Evolutionary conservation across 2,329 filamentous ascomycete species (phyloP).

Genomic region (Tolypocladium album): DNA sequence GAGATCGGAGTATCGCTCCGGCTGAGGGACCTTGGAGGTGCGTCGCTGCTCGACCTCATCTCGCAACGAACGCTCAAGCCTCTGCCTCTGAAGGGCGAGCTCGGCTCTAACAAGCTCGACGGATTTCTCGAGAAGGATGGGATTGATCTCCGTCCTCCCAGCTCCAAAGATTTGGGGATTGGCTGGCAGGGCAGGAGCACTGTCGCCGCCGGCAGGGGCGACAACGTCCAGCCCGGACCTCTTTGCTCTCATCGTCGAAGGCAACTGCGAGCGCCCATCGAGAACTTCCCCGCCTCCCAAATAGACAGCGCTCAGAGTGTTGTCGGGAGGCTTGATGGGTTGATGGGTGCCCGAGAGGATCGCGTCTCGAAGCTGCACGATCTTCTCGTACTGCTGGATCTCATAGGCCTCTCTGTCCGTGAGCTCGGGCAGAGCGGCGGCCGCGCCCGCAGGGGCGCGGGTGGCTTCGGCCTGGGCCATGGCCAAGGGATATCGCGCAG

Average conservation of each 20-base stretch:
- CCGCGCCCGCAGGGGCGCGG: constrained; percentile 7
- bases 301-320: constrained; percentile 16
- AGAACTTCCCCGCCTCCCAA: constrained; percentile 5
- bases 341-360: constrained; percentile 69
- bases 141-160: constrained; percentile 61
- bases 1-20: constrained; percentile 52
- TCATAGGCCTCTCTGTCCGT: constrained; percentile 43
- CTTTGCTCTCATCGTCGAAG: neutral
- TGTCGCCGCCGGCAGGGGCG: neutral
- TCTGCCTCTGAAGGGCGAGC: constrained; percentile 66
- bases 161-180: constrained; percentile 27
- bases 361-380: constrained; percentile 70
- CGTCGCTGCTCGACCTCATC: constrained; percentile 63
- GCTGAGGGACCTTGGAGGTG: constrained; percentile 31
- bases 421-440: constrained; percentile 13
- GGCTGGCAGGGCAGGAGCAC: neutral
- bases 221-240: neutral
- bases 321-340: constrained; percentile 43
- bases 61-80: constrained; percentile 65
- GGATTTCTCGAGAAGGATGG: constrained; percentile 77
- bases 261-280: neutral
- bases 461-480: constrained; percentile 16
- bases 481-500: constrained; percentile 7
- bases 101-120: constrained; percentile 76
- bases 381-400: constrained; percentile 63